Base-by-base conservation (phyloP, 306 rosid species). In the Canavalia gladiata region DNA sequence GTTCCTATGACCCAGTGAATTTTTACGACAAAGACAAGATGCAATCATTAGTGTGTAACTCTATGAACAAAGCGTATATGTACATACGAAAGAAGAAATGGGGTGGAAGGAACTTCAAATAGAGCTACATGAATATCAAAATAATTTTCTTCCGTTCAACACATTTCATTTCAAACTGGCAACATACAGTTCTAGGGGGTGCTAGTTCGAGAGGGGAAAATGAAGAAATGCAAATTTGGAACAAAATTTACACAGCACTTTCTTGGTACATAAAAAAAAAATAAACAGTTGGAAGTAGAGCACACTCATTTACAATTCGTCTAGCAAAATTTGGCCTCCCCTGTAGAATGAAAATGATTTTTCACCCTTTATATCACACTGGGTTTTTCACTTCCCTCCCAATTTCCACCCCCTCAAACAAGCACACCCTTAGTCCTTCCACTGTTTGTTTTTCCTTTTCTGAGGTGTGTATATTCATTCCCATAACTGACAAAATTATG, bases 1-100 rank as follows among this genome's bases (percentile, higher is more conserved):
- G 99, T 90, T 95, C 99, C 99, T 93, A 74, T 29, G 29, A 68
- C 5, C 75, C 75, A 84, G 83, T 42, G 52, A 56, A 77, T 73
- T 55, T 69, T 72, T 56, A 43, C 55, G 85, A 77, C 49, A 50
- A 31, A 76, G 33, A 57, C 41, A 72, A n/a, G 49, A 64, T 46
- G 41, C 46, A 29, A 34, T 75, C 41, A 81, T 78, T 49, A 63
- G 72, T 59, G 60, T 12, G 30, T 13, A 59, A 46, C 50, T 41
- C 54, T n/a, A 74, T 7, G 74, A 69, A 76, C 11, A 39, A 10
- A 13, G 25, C 10, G 43, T 64, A 51, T 13, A 41, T 74, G 43
- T 12, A n/a, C 31, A 43, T 12, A n/a, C 35, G 50, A 12, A 29
- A 25, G 33, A 83, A 6, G 13, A 25, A 34, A 18, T 3, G 35